Base-by-base conservation (phyloP, 257 asterid species). In the Verbascum thapsus region DNA sequence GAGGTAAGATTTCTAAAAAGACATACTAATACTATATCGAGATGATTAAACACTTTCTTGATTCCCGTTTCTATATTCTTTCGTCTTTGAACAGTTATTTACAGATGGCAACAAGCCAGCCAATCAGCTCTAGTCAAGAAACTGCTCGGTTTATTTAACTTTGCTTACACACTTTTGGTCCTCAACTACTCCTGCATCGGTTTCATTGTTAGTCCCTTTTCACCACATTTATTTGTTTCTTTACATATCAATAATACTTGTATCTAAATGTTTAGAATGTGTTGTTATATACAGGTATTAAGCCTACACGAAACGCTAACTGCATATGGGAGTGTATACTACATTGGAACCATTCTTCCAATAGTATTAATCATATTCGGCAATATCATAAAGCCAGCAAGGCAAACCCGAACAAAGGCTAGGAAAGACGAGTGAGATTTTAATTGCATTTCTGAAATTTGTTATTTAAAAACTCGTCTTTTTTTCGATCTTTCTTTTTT, bases 121-220 rank as follows among this genome's bases (percentile, higher is more conserved):
- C 78, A 69, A 58, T 45, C 57, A 18, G 61, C 61, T 23, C 41
- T 75, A 23, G 15, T 80, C 9, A 84, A 80, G 83, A 83, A 77
- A 53, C 62, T 82, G 40, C 65, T 92, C 2, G 75, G 53, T 40
- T 61, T 84, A 15, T 19, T 74, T 42, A 92, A 85, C 83, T 89
- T 92, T 56, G 73, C 65, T 3, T 92, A 92, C 87, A 92, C 99
- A 0, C 61, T 81, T 53, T 74, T 92, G 63, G 78, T 81, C 58
- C 87, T 92, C 43, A 92, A 92, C 81, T 89, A 89, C 81, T 92
- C 99, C 15, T 61, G 80, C 49, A 79, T 92, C 16, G 99, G 99
- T 53, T 92, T 92, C 85, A 66, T 85, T 96, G 99, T 88, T 58
- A 76, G 87, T 63, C 43, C 39, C 32, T 68, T 51, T 43, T 52